Conservation (phyloP, 352 stramenopile genomes). For the Saprolegnia parasitica region DNA sequence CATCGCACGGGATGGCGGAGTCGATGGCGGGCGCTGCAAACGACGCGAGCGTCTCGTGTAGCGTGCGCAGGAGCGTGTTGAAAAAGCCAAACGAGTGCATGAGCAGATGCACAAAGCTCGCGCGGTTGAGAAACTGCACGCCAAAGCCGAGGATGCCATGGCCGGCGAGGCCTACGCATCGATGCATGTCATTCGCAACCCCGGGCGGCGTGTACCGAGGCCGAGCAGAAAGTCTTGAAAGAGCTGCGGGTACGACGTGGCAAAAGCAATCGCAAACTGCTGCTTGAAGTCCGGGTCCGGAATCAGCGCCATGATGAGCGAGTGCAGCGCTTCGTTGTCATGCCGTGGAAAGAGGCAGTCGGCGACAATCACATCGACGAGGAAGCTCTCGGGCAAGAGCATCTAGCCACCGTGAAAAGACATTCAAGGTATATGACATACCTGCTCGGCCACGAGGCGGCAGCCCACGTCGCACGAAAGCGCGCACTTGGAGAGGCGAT, state of each 20-base stretch:
- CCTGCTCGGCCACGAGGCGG: conserved; percentile 18
- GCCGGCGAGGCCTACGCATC: conserved; percentile 34
- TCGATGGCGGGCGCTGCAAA: not conserved
- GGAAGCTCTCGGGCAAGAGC: not conserved
- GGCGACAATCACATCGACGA: conserved; percentile 59
- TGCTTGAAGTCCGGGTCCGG: conserved; percentile 96
- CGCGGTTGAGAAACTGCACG: conserved; percentile 99
- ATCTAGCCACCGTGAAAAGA: too few species aligned
- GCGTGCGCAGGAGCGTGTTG: conserved; percentile 61
- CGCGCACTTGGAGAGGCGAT: not conserved
- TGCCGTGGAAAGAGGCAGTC: conserved; percentile 79
- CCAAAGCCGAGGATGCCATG: conserved; percentile 91
- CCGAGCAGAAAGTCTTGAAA: conserved; percentile 73
- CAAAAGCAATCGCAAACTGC: conserved; percentile 93
- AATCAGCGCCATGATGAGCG: conserved; percentile 94
- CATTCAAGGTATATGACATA: too few species aligned
- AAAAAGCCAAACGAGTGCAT: conserved; percentile 31
- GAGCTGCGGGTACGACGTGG: conserved; percentile 87
- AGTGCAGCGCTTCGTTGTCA: conserved; percentile 82
- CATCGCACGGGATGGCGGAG: not conserved
- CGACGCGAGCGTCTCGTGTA: conserved; percentile 54
- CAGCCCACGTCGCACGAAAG: conserved; percentile 17
- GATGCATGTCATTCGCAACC: too few species aligned
- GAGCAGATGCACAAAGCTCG: conserved; percentile 91
- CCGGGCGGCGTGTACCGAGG: conserved; percentile 58